A percentile compares a stretch with the other conserved stretches of the same genome.
Evolutionary conservation across 305 asterid species (phyloP).

Genomic region (Solanum aculeatissimum): DNA sequence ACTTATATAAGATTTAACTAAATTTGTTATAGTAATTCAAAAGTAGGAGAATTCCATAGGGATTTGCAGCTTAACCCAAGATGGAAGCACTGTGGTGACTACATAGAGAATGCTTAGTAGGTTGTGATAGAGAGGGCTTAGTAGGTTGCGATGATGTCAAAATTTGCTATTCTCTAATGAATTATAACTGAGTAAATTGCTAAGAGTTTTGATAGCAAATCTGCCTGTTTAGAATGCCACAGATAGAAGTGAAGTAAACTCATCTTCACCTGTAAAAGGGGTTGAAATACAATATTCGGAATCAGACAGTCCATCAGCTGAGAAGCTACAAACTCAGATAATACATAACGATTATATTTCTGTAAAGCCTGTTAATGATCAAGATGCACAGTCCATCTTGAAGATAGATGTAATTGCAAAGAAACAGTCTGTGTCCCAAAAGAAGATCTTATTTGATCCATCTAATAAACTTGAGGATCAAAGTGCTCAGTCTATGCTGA

Average conservation of each 20-base stretch:
- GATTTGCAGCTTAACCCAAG: not conserved
- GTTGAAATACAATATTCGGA: conserved; percentile 12
- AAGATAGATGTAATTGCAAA: not conserved
- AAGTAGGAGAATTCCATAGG: not conserved
- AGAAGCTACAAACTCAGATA: conserved; percentile 11
- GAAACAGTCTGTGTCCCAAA: not conserved
- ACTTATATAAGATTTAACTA: not conserved
- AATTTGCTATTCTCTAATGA: not conserved
- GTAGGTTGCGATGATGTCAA: not conserved
- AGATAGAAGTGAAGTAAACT: conserved; percentile 32
- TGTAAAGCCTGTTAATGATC: conserved; percentile 8
- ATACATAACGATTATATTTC: not conserved
- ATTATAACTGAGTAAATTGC: conserved; percentile 2
- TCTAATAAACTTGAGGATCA: not conserved
- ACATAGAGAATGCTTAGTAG: not conserved
- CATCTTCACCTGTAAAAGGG: conserved; percentile 23
- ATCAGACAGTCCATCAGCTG: conserved; percentile 10
- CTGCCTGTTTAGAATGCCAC: conserved; percentile 57
- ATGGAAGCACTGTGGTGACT: not conserved
- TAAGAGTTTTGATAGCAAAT: conserved; percentile 29
- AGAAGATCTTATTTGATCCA: not conserved
- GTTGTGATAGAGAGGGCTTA: not conserved
- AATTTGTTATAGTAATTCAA: not conserved
- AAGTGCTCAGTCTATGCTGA: not conserved
- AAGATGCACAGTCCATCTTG: conserved; percentile 1